phyloP scores from a whole-genome alignment of 1,139 yeast species.

The Lodderomyces oxycetoniae region DNA sequence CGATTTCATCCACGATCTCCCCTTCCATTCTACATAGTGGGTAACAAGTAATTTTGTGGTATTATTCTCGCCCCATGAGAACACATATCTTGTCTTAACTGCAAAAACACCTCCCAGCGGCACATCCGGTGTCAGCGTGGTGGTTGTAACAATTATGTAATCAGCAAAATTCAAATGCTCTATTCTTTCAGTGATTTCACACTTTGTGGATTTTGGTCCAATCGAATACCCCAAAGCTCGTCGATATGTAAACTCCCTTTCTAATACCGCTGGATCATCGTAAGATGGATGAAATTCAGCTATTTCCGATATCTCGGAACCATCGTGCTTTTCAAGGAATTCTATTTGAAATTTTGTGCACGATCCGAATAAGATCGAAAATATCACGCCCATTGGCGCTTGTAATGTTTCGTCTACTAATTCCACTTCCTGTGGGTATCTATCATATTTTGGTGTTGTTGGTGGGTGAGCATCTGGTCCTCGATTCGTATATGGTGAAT shows the following conservation, averaged over 20 bases:
- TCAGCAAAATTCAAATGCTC: slow-evolving; percentile 38
- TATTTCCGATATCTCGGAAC: slow-evolving; percentile 42
- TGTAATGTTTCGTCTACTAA: slow-evolving; percentile 30
- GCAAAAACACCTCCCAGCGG: slow-evolving; percentile 55
- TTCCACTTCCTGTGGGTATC: slow-evolving; percentile 28
- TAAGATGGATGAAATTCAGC: slow-evolving; percentile 33
- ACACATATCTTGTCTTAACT: slow-evolving; percentile 45
- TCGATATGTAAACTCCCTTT: slow-evolving; percentile 40
- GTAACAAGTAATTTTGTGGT: slow-evolving; percentile 40
- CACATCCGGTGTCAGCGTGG: slow-evolving; percentile 52
- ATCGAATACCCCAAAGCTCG: slow-evolving; percentile 49
- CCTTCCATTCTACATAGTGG: slow-evolving; percentile 50
- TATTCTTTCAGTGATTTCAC: slow-evolving; percentile 44
- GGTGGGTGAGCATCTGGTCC: slow-evolving; percentile 40
- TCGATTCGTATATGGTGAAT: slow-evolving; percentile 26
- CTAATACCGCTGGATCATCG: slow-evolving; percentile 27
- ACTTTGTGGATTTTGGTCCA: slow-evolving; percentile 55
- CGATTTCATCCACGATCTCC: slow-evolving; percentile 53
- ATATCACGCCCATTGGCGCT: slow-evolving; percentile 50
- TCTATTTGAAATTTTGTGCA: slow-evolving; percentile 37
- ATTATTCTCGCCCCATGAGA: slow-evolving; percentile 45
- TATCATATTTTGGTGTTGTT: slow-evolving; percentile 22
- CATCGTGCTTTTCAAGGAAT: slow-evolving; percentile 43
- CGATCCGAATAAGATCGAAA: slow-evolving; percentile 44
- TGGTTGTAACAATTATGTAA: slow-evolving; percentile 33